Base-by-base conservation (phyloP, 2,329 filamentous ascomycete genomes). In the Fusarium fujikuroi region DNA sequence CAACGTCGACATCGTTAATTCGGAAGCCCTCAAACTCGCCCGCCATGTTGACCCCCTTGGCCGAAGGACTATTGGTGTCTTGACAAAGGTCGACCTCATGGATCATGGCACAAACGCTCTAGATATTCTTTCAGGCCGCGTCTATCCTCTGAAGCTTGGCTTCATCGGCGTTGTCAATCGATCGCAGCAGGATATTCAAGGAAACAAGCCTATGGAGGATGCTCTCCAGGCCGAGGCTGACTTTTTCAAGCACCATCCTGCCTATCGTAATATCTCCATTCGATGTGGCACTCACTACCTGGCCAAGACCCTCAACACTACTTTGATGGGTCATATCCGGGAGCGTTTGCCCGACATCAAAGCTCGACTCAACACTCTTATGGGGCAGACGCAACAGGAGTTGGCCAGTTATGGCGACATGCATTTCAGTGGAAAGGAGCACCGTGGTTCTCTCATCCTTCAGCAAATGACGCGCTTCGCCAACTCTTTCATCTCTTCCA, bases 321-420 rank as follows among this genome's bases (percentile, higher is more conserved):
- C 96, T 18, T 88, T 99, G 73, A 98, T 99, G 96, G 85, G 91
- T 28, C 96, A 99, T 80, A 99, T 99, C 80, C 93, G 96, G 69
- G 96, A 99, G 81, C 91, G 96, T 52, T 86, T 99, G 77, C 96
- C 96, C 36, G 96, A 99, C 82, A 99, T 99, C 86, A 99, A 99
- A 84, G 96, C 96, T 56, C 92, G 96, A 62, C 88, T 99, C 70
- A 99, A 99, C 83, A 99, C 96, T 2, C 86, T 99, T 58, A 99
- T 99, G 96, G 96, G 96, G n/a, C 96, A 99, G 83, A 98, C 96
- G 54, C 96, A 99, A 81, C 96, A 99, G 85, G 96, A 99, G 82
- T 88, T 99, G 64, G 96, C 96, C 47, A 97, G 95, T 83, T 99
- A 99, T 80, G 96, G 96, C 42, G 97, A 98, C 81, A 97, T 96